phyloP scores from a whole-genome alignment of 2,329 filamentous ascomycete species.

The Colletotrichum sp. region DNA sequence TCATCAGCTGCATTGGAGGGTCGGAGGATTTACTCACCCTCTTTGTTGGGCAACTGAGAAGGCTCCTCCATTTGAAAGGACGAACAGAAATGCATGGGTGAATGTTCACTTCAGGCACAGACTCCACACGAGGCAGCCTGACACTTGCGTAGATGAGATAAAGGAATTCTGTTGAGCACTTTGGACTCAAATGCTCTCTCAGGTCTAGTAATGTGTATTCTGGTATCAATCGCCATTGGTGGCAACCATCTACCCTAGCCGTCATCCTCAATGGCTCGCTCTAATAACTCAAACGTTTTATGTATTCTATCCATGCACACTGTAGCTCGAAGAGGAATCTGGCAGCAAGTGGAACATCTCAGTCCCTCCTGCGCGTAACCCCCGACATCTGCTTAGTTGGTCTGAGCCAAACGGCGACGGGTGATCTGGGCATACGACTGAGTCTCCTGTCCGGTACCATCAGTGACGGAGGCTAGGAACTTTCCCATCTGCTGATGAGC shows the following conservation, averaged over 20 bases:
- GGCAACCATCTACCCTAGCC: neutral
- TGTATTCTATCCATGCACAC: neutral
- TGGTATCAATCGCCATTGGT: neutral
- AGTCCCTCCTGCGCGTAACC: neutral
- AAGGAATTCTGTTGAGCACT: neutral
- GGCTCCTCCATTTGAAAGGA: neutral
- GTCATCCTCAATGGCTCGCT: neutral
- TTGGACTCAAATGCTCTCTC: neutral
- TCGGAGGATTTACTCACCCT: fast-evolving
- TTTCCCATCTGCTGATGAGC: conserved; percentile 7
- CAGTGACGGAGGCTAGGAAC: neutral
- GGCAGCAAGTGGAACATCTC: neutral
- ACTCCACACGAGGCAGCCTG: neutral
- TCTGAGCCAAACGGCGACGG: neutral
- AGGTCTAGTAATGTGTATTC: neutral
- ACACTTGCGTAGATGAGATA: neutral
- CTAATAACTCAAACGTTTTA: neutral
- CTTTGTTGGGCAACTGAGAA: neutral
- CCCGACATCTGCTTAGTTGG: neutral
- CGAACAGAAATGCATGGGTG: neutral
- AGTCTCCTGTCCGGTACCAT: neutral
- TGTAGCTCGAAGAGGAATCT: neutral
- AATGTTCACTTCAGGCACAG: neutral
- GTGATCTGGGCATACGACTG: neutral
- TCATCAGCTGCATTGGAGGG: neutral